A percentile compares a stretch with the other conserved stretches of the same genome.
Evolutionary conservation across 805 yeast genomes (phyloP).

Genomic region (Candida sakaeoensis): DNA sequence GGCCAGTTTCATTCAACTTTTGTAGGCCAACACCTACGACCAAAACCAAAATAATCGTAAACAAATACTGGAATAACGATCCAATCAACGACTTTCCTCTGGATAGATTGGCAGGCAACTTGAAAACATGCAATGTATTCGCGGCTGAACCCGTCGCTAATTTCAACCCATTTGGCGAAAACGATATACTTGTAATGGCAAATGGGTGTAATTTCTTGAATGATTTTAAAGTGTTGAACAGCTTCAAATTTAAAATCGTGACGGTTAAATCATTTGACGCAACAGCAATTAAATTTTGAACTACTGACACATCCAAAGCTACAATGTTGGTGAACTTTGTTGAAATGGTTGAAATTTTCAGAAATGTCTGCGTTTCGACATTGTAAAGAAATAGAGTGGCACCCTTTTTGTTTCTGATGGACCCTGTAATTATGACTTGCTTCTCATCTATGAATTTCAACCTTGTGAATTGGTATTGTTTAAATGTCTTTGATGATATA

Average conservation of each 20-base stretch:
- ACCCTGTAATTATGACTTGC: conserved; percentile 32
- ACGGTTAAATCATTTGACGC: conserved; percentile 70
- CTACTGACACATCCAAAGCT: conserved; percentile 44
- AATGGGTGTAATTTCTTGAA: conserved; percentile 67
- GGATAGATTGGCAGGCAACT: conserved; percentile 51
- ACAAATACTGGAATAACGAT: conserved; percentile 29
- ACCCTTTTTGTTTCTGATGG: conserved; percentile 27
- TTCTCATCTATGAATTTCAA: conserved; percentile 37
- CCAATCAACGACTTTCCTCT: conserved; percentile 30
- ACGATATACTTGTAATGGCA: conserved; percentile 70
- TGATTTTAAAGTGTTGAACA: conserved; percentile 48
- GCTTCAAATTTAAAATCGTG: conserved; percentile 48
- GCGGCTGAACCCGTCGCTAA: conserved; percentile 78
- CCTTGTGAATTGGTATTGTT: conserved; percentile 35
- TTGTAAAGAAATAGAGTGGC: conserved; percentile 46
- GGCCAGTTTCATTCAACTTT: conserved; percentile 30
- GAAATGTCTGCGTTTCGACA: conserved; percentile 36
- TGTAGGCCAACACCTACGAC: conserved; percentile 33
- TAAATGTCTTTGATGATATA: conserved; percentile 23
- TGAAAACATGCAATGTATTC: conserved; percentile 60
- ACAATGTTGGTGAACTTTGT: conserved; percentile 53
- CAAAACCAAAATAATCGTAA: conserved; percentile 30
- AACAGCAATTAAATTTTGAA: conserved; percentile 45
- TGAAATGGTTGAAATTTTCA: conserved; percentile 40
- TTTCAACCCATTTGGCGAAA: conserved; percentile 63